Conservation (phyloP, 768 basidiomycete genomes). For the Gloeostereum incarnatum region DNA sequence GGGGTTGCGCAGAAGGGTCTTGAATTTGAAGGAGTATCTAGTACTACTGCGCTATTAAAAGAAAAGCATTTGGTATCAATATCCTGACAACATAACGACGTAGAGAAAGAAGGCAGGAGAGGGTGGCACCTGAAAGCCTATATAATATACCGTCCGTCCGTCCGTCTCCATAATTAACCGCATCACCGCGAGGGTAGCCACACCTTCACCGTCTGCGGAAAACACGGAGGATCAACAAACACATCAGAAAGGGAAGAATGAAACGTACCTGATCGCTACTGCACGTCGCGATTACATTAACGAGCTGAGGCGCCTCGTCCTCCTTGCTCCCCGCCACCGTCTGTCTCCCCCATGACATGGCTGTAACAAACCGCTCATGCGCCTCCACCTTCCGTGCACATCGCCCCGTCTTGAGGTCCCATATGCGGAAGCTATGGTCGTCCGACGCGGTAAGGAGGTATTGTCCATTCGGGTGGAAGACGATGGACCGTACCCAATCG, state of each 20-base stretch:
- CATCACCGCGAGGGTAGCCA: too few relatives aligned
- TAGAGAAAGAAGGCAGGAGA: too few relatives aligned
- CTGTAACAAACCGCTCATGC: constrained; percentile 50
- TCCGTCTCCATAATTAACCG: too few relatives aligned
- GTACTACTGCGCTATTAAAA: too few relatives aligned
- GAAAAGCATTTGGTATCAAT: too few relatives aligned
- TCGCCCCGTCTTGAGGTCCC: constrained; percentile 61
- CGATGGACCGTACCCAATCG: constrained; percentile 63
- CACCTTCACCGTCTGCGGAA: constrained; percentile 9
- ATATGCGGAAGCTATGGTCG: constrained; percentile 64
- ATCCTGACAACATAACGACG: too few relatives aligned
- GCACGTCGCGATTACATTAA: constrained; percentile 15
- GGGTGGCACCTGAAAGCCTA: too few relatives aligned
- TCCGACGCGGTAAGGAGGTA: constrained; percentile 61
- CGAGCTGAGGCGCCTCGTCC: constrained; percentile 7
- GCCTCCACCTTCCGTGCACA: constrained; percentile 61
- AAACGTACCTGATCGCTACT: constrained; percentile 10
- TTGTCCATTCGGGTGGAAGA: constrained; percentile 70
- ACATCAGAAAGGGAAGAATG: neutral
- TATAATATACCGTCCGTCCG: too few relatives aligned
- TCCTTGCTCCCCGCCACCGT: constrained; percentile 11
- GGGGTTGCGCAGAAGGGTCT: too few relatives aligned
- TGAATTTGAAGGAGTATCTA: too few relatives aligned
- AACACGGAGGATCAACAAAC: neutral
- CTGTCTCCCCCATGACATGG: constrained; percentile 50